Evolutionary conservation across 306 rosid genomes (phyloP), one percentile per base, ranked within the genome.

Genomic region (Spatholobus suberectus): DNA sequence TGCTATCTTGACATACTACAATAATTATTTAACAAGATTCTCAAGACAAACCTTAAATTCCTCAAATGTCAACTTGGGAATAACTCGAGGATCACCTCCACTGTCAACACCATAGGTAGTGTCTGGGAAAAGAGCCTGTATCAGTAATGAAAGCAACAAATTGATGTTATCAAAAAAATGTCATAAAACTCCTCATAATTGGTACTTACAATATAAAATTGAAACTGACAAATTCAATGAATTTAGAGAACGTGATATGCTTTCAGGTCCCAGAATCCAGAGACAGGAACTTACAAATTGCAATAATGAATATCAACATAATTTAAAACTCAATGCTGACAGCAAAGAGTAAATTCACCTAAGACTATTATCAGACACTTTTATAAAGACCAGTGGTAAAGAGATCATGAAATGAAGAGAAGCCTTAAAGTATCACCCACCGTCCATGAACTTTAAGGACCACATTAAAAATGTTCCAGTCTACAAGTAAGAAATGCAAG

Each of bases 101-200:
- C 99, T 94, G 84, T 96, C 99, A 82, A 96, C 98, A 43, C 97
- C 98, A 73, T 92, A 96, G 43, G 98, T 88, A 82, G 89, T 96
- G 83, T 96, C 98, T 9, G 99, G 99, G 85, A 89, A 96, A 79
- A 96, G 98, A 83, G 97, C 97, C 99, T 96, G 93, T 35, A 27
- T 38, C 47, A 77, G 75, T 55, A 76, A 83, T 66, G 77, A 79
- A 79, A n/a, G 38, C 61, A 58, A 70, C 15, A 38, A 15, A 23
- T 4, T 70, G 37, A 78, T 71, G 20, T 73, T 8, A 82, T 26
- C 6, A 85, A 68, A 47, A 29, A n/a, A 43, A 80, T 4, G 51
- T 14, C 41, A 78, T 32, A 23, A 84, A 47, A 55, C 26, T 24
- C 7, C 58, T 73, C 26, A 44, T 32, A 73, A 61, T 43, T 38